phyloP scores from a whole-genome alignment of 192 early-diverging fungal species.

The Neocallimastix lanati region DNA sequence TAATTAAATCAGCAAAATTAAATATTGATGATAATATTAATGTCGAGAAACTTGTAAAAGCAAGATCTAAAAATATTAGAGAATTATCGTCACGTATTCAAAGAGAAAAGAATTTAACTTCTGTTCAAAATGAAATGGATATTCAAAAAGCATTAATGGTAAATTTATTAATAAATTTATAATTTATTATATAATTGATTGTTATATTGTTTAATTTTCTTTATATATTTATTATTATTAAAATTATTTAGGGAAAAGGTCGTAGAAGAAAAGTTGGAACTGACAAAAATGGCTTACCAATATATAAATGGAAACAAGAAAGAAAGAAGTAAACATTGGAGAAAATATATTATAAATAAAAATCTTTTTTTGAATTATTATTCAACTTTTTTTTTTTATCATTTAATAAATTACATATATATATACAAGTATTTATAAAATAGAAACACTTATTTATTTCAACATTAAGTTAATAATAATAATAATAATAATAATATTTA shows the following conservation, averaged over 20 bases:
- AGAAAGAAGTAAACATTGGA: constrained; percentile 49
- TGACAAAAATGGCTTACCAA: constrained; percentile 56
- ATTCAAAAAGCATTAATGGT: constrained; percentile 60
- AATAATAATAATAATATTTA: no score
- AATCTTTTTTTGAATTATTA: no score
- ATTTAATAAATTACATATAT: no score
- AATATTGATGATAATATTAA: constrained; percentile 11
- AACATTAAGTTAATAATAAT: no score
- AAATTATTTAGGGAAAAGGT: constrained; percentile 46
- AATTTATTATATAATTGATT: no score
- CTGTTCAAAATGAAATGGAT: constrained; percentile 54
- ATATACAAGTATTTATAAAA: no score
- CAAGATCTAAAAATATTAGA: constrained; percentile 24
- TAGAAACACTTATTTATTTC: no score
- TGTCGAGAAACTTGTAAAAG: constrained; percentile 22
- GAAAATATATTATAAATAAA: no score
- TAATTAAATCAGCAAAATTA: constrained; percentile 24
- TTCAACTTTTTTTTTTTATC: no score
- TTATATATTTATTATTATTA: not conserved
- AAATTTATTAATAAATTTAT: constrained; percentile 1
- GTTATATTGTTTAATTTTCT: no score
- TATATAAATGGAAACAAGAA: constrained; percentile 86
- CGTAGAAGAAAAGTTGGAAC: constrained; percentile 57
- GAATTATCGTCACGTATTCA: constrained; percentile 59
- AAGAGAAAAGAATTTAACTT: constrained; percentile 54